Evolutionary conservation across 2,329 filamentous ascomycete genomes (phyloP).

Genomic region (Chalaropsis ovoidea): DNA sequence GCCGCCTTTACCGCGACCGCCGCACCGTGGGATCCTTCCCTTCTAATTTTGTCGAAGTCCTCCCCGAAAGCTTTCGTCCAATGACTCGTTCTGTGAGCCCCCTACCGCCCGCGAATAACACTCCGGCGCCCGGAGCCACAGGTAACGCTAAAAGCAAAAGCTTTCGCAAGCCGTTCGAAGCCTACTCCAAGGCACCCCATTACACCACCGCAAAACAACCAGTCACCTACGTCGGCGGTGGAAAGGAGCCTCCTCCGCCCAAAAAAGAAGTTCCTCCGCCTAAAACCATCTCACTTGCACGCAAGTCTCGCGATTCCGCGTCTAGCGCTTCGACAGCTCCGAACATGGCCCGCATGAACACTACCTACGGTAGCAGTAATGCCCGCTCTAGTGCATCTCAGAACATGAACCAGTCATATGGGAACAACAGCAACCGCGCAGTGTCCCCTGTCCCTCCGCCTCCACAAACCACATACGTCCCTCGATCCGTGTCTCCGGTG

Average conservation of each 20-base stretch:
- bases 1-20: slow-evolving; percentile 76
- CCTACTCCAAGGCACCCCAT: slow-evolving; percentile 56
- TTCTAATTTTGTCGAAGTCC: slow-evolving; percentile 90
- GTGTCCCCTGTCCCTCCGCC: slow-evolving; percentile 18
- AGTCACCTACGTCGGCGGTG: slow-evolving; percentile 43
- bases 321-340: slow-evolving; percentile 15
- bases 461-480: slow-evolving; percentile 20
- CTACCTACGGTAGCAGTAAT: slow-evolving; percentile 20
- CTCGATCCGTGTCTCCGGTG: slow-evolving; percentile 23
- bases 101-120: slow-evolving; percentile 47
- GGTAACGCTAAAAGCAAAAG: slow-evolving; percentile 48
- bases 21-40: slow-evolving; percentile 88
- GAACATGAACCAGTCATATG: slow-evolving; percentile 11
- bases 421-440: slow-evolving; percentile 19
- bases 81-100: slow-evolving; percentile 52
- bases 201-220: slow-evolving; percentile 54
- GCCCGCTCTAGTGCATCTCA: background rate
- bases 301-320: slow-evolving; percentile 11
- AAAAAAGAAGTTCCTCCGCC: slow-evolving; percentile 30
- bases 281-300: slow-evolving; percentile 20
- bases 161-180: slow-evolving; percentile 57
- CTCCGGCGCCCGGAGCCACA: slow-evolving; percentile 35
- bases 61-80: slow-evolving; percentile 77
- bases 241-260: slow-evolving; percentile 32
- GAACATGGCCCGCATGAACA: slow-evolving; percentile 16